phyloP scores from a whole-genome alignment of 331 rosid genomes.

The Quercus lobata region DNA sequence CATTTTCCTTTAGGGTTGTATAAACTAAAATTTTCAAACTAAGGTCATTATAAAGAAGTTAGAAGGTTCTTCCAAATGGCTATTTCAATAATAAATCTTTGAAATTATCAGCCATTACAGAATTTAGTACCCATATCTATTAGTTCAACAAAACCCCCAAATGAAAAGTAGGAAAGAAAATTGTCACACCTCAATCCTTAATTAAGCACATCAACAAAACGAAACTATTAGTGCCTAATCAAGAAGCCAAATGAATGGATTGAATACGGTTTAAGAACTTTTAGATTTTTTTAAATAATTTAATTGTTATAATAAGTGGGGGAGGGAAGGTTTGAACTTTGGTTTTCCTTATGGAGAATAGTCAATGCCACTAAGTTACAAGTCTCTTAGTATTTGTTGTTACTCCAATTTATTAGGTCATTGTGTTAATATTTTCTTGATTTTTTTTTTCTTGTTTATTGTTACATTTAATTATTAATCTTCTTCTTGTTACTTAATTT shows the following conservation, averaged over 20 bases:
- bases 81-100: not conserved
- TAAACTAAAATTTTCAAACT: not conserved
- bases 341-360: too few relatives aligned
- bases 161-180: not conserved
- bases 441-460: not conserved
- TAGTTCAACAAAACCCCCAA: not conserved
- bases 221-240: not conserved
- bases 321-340: too few relatives aligned
- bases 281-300: not conserved
- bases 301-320: too few relatives aligned
- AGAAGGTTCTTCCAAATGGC: not conserved
- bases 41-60: not conserved
- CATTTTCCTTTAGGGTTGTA: constrained; percentile 1
- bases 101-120: not conserved
- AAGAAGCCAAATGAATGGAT: not conserved
- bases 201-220: too few relatives aligned
- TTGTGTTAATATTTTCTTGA: not conserved
- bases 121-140: too few relatives aligned
- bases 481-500: not conserved
- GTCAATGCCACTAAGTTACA: too few relatives aligned
- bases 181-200: not conserved
- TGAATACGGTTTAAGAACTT: not conserved
- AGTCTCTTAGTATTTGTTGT: too few relatives aligned
- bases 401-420: not conserved
- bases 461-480: not conserved